These are phyloP conservation scores for Colletotrichum tamarilloi DNA, from an alignment of 2,329 filamentous ascomycete genomes.

Conservation along the genomic window DNA sequence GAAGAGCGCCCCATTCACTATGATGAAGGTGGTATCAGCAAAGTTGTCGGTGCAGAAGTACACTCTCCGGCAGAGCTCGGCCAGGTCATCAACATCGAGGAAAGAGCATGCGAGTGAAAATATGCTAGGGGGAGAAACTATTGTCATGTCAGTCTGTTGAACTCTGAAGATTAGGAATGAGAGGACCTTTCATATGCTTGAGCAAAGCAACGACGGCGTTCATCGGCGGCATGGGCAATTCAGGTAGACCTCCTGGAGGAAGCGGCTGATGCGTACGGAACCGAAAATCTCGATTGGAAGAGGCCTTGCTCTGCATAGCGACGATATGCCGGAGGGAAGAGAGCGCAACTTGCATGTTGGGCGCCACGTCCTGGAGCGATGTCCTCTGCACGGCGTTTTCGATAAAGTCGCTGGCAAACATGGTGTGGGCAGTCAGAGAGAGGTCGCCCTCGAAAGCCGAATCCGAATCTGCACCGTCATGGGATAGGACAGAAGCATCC, in stretches of 20 bases:
- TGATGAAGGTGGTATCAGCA: slow-evolving; percentile 61
- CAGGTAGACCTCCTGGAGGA: slow-evolving; percentile 58
- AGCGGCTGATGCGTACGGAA: slow-evolving; percentile 59
- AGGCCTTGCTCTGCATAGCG: slow-evolving; percentile 58
- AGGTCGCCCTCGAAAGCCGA: slow-evolving; percentile 60
- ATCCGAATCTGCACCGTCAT: slow-evolving; percentile 53
- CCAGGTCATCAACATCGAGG: slow-evolving; percentile 60
- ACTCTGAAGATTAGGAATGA: not conserved
- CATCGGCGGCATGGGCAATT: slow-evolving; percentile 66
- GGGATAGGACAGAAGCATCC: slow-evolving; percentile 36
- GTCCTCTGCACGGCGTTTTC: slow-evolving; percentile 63
- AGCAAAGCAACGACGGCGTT: slow-evolving; percentile 60
- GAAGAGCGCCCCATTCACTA: slow-evolving; percentile 61
- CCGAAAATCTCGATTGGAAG: slow-evolving; percentile 53
- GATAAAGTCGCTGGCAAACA: slow-evolving; percentile 65
- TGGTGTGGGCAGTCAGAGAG: slow-evolving; percentile 60
- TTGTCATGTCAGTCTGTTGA: not conserved
- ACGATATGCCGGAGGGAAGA: slow-evolving; percentile 64
- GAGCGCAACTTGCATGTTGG: slow-evolving; percentile 65
- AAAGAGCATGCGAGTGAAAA: slow-evolving; percentile 63
- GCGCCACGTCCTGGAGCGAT: slow-evolving; percentile 55
- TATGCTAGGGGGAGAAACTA: slow-evolving; percentile 58
- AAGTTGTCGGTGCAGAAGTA: slow-evolving; percentile 65
- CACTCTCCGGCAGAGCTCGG: slow-evolving; percentile 58
- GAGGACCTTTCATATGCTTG: slow-evolving; percentile 54